phyloP scores from a whole-genome alignment of 805 yeast genomes.

The Nakazawaea wickerhamii region DNA sequence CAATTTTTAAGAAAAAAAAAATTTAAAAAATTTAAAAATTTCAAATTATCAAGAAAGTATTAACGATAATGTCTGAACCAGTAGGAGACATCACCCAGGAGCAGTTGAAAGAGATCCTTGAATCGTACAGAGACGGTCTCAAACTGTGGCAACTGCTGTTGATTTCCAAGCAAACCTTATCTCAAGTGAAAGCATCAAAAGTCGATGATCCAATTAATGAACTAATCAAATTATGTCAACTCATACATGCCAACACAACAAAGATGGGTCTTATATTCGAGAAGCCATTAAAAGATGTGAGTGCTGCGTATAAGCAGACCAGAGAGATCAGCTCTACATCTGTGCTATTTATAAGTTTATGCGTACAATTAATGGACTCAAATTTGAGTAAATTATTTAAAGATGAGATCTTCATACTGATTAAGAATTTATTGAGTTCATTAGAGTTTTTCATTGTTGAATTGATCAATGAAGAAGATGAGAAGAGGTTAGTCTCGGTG shows the following conservation, averaged over 20 bases:
- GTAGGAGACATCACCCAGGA: slow-evolving; percentile 1
- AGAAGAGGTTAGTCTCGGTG: slow-evolving; percentile 45
- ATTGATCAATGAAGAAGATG: slow-evolving; percentile 18
- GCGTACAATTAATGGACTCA: slow-evolving; percentile 34
- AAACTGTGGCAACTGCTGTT: slow-evolving; percentile 4
- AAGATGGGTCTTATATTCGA: slow-evolving; percentile 69
- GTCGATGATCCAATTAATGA: slow-evolving; percentile 49
- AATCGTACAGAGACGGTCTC: slow-evolving; percentile 9
- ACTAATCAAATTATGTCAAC: slow-evolving; percentile 48
- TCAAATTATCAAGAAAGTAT: too few relatives aligned
- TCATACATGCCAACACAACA: slow-evolving; percentile 72
- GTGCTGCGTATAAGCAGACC: slow-evolving; percentile 45
- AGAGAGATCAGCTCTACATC: slow-evolving; percentile 39
- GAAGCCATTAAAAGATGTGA: slow-evolving; percentile 42
- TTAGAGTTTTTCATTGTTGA: slow-evolving; percentile 16
- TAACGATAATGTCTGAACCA: background rate
- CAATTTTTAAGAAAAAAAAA: too few relatives aligned
- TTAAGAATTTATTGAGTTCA: slow-evolving; percentile 15
- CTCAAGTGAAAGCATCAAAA: slow-evolving; percentile 19
- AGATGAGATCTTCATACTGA: slow-evolving; percentile 24
- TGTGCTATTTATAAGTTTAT: slow-evolving; percentile 40
- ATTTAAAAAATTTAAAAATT: too few relatives aligned
- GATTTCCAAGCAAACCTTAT: background rate
- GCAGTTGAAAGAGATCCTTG: slow-evolving; percentile 7
- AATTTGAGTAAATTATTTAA: slow-evolving; percentile 27